Evolutionary conservation across 768 basidiomycete genomes (phyloP), one percentile per base, ranked within the genome.

Genomic region (Lyophyllum decastes): DNA sequence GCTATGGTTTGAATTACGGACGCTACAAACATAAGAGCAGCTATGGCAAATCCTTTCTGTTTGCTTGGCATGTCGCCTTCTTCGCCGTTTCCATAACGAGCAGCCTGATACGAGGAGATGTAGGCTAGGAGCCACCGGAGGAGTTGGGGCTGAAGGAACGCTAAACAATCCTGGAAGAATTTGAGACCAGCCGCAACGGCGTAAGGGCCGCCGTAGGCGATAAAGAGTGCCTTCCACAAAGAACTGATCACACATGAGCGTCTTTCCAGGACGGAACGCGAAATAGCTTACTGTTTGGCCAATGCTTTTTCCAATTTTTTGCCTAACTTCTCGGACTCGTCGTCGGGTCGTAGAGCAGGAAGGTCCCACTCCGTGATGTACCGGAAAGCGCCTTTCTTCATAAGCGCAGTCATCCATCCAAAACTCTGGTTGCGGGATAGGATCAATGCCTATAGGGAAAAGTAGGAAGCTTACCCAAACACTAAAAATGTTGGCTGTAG

Each of bases 321-420:
- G 12, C 89, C 89, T 0, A 97, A 82, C 22, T 83, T 81, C 24
- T 79, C 79, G 0, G 93, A 87, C 62, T 89, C 85, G 65, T 97
- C 92, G 9, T 73, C 66, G 0, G 86, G 75, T 24, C 84, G 74
- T 24, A 97, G 76, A 0, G 86, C 80, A 43, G 94, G 94, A 22
- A 98, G 81, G 66, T 98, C 96, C 26, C 88, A 82, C 68, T 96
- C 94, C 0, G 89, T 89, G 56, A 98, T 87, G 68, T 82, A 86
- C 52, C 82, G 73, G 5, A 73, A 69, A 0, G 81, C 79, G 27
- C 90, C 90, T 65, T 87, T 87, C 63, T 76, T 79, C 85, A 95
- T 82, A 17, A 94, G 80, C 0, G 82, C 82, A 1, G 91, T 92
- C 78, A 98, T 82, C 94, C 94, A 98, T 0, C 78, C 73, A 67